phyloP scores from a whole-genome alignment of 2,329 filamentous ascomycete species.

The Fusarium phyllophilum region DNA sequence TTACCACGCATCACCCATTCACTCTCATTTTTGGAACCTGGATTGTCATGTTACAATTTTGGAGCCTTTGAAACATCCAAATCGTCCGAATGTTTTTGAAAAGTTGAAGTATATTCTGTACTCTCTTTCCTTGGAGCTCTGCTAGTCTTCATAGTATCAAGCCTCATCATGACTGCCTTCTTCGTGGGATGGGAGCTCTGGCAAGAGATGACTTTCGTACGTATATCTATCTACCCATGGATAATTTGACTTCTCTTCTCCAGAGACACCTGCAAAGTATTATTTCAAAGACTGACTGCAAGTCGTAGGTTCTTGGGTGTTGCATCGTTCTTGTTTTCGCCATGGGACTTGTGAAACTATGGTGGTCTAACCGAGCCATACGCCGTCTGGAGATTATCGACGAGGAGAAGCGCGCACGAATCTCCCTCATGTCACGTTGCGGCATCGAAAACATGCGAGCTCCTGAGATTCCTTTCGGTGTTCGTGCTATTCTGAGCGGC shows the following conservation, averaged over 20 bases:
- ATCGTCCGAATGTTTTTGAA: conserved; percentile 11
- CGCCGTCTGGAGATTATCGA: conserved; percentile 72
- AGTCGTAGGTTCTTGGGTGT: conserved; percentile 72
- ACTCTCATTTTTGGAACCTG: conserved; percentile 33
- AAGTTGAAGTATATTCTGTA: conserved; percentile 11
- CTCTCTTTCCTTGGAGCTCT: background rate
- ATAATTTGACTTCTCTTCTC: background rate
- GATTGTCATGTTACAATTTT: conserved; percentile 34
- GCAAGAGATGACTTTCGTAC: conserved; percentile 91
- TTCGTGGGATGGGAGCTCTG: conserved; percentile 80
- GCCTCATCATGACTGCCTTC: conserved; percentile 57
- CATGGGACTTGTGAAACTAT: conserved; percentile 74
- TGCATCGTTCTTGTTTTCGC: conserved; percentile 77
- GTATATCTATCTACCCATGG: conserved; percentile 49
- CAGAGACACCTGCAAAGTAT: background rate
- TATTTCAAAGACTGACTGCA: background rate
- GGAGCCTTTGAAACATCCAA: conserved; percentile 13
- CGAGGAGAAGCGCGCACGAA: conserved; percentile 68
- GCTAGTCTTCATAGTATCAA: conserved; percentile 4
- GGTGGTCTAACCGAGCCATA: conserved; percentile 65
- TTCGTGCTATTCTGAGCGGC: conserved; percentile 84
- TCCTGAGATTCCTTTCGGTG: conserved; percentile 83
- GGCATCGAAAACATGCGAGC: conserved; percentile 54
- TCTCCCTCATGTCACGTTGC: conserved; percentile 64
- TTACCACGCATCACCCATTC: conserved; percentile 10